Evolutionary conservation across 352 stramenopile genomes (phyloP).

Genomic region (Globisporangium viniferum): DNA sequence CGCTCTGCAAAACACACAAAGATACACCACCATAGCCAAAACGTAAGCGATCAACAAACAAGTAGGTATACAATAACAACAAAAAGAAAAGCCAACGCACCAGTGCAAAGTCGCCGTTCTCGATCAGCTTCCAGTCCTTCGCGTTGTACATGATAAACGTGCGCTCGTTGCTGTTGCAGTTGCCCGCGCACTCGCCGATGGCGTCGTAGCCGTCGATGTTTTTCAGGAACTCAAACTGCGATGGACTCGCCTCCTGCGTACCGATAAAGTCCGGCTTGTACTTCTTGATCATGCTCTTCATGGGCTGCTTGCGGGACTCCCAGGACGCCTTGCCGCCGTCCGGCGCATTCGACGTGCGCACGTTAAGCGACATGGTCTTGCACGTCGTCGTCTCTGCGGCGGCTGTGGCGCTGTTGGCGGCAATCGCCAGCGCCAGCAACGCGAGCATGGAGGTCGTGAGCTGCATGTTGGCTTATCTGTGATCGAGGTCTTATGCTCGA

Average conservation of each 20-base stretch:
- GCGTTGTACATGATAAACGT: conserved; percentile 60
- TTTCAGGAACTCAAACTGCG: conserved; percentile 58
- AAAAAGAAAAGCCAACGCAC: conserved; percentile 4
- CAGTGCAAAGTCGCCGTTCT: conserved; percentile 65
- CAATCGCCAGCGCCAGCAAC: background rate
- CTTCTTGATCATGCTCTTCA: conserved; percentile 48
- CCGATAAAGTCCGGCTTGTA: conserved; percentile 65
- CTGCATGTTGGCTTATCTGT: background rate
- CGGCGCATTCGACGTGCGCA: conserved; percentile 57
- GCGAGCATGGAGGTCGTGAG: conserved; percentile 6
- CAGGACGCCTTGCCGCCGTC: conserved; percentile 31
- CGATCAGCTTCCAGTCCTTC: conserved; percentile 48
- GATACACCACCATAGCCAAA: background rate
- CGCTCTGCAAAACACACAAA: background rate
- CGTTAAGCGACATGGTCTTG: conserved; percentile 65
- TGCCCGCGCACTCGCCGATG: conserved; percentile 55
- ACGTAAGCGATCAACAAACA: background rate
- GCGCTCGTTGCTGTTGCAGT: conserved; percentile 49
- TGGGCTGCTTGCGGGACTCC: conserved; percentile 43
- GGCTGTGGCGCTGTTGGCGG: background rate
- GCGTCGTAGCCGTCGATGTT: conserved; percentile 45
- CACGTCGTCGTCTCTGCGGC: conserved; percentile 5
- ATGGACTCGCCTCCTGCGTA: conserved; percentile 69
- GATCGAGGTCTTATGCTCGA: background rate
- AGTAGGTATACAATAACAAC: background rate